Conservation (phyloP, 1,284 basidiomycete genomes). For the Moniliella sp. region DNA sequence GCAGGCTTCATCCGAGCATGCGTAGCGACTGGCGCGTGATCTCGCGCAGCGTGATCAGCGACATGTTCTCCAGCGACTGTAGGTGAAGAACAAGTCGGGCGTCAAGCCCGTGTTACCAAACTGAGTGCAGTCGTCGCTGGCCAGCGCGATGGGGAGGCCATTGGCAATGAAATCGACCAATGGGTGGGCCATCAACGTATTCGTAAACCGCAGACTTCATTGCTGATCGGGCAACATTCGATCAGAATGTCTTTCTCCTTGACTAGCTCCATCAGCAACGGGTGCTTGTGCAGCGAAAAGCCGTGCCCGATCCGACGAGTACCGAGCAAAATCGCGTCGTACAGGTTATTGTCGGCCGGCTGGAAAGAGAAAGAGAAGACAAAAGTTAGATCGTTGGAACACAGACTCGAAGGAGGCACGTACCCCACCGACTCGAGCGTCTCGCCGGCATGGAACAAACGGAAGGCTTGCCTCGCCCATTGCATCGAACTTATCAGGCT, state of each 20-base stretch:
- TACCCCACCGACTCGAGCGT: too few relatives aligned
- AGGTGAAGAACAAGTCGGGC: slow-evolving; percentile 18
- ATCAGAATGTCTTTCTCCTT: slow-evolving; percentile 45
- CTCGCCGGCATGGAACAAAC: slow-evolving; percentile 62
- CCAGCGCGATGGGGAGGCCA: slow-evolving; percentile 48
- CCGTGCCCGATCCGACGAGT: slow-evolving; percentile 60
- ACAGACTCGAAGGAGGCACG: too few relatives aligned
- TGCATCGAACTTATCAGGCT: too few relatives aligned
- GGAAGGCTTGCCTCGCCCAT: too few relatives aligned
- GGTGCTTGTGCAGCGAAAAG: slow-evolving; percentile 52
- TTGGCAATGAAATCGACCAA: slow-evolving; percentile 48
- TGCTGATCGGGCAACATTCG: slow-evolving; percentile 39
- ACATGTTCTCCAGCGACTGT: too few relatives aligned
- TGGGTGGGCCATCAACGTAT: too few relatives aligned
- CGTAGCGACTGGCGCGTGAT: slow-evolving; percentile 8
- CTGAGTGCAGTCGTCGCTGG: slow-evolving; percentile 52
- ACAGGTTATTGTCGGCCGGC: too few relatives aligned
- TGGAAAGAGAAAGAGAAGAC: too few relatives aligned
- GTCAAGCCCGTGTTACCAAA: slow-evolving; percentile 50
- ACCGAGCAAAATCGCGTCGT: slow-evolving; percentile 53
- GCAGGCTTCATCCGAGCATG: slow-evolving; percentile 6
- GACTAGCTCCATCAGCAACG: slow-evolving; percentile 47
- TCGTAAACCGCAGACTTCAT: slow-evolving; percentile 16
- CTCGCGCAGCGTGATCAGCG: slow-evolving; percentile 7
- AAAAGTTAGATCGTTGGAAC: too few relatives aligned